Conservation (phyloP, 768 basidiomycete genomes). For the Auriscalpium orientale region DNA sequence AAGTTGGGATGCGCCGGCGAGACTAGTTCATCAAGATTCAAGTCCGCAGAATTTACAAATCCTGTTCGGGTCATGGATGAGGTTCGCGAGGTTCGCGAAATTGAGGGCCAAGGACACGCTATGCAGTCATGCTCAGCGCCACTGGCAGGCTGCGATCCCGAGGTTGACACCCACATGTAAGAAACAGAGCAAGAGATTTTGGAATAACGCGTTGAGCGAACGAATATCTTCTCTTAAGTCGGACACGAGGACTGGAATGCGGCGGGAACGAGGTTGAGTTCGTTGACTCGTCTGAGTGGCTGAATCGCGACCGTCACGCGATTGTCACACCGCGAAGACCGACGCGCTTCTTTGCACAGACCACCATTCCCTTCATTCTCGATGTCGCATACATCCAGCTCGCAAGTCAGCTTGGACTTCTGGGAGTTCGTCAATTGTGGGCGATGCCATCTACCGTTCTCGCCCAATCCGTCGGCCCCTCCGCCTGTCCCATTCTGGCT, state of each 20-base stretch:
- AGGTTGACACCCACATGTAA: no score
- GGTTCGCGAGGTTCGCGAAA: neutral
- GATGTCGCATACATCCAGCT: conserved; percentile 33
- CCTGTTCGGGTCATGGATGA: conserved; percentile 1
- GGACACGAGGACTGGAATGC: neutral
- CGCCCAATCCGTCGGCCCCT: conserved; percentile 37
- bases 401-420: conserved; percentile 43
- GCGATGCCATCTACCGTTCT: conserved; percentile 62
- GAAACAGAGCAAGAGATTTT: no score
- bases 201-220: no score
- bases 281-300: neutral
- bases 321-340: neutral
- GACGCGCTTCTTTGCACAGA: neutral
- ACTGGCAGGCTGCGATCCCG: no score
- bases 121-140: no score
- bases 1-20: conserved; percentile 36
- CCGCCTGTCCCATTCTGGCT: conserved; percentile 77
- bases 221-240: no score
- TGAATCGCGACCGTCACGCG: neutral
- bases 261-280: neutral
- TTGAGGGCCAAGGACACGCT: neutral
- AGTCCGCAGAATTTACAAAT: conserved; percentile 25
- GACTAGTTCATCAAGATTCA: conserved; percentile 39
- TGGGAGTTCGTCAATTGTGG: conserved; percentile 78
- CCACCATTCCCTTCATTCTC: neutral